A percentile compares a stretch with the other conserved stretches of the same genome.
These are phyloP conservation scores for Polytolypa hystricis DNA, from an alignment of 2,329 filamentous ascomycete species.

Conservation along the genomic window DNA sequence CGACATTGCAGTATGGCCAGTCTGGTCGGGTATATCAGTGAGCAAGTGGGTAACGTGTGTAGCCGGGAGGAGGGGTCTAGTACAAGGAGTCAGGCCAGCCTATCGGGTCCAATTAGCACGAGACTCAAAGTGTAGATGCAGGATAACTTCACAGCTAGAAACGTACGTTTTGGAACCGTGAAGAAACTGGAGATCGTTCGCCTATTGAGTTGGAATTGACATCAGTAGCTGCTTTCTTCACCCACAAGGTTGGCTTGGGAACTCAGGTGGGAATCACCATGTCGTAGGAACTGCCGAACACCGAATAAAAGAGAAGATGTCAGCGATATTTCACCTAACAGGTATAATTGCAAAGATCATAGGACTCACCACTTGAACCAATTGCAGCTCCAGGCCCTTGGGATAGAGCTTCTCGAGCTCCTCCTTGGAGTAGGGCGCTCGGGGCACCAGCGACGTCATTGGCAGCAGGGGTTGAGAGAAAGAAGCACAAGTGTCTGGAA, in stretches of 20 bases:
- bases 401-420: slow-evolving; percentile 80
- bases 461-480: background rate
- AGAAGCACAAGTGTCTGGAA: background rate
- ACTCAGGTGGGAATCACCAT: slow-evolving; percentile 38
- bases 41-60: slow-evolving; percentile 1
- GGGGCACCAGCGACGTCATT: slow-evolving; percentile 71
- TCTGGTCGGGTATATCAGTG: slow-evolving; percentile 27
- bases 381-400: slow-evolving; percentile 63
- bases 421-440: slow-evolving; percentile 64
- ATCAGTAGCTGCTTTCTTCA: no score
- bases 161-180: slow-evolving; percentile 69
- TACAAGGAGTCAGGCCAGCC: slow-evolving; percentile 42
- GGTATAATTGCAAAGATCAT: background rate
- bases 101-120: slow-evolving; percentile 20
- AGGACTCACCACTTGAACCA: slow-evolving; percentile 65
- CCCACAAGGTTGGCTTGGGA: background rate
- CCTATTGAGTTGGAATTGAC: slow-evolving; percentile 26
- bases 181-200: slow-evolving; percentile 71
- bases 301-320: slow-evolving; percentile 8
- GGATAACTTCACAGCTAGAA: background rate
- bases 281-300: slow-evolving; percentile 50
- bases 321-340: slow-evolving; percentile 2
- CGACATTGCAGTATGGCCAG: slow-evolving; percentile 86
- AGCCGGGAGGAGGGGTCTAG: slow-evolving; percentile 3
- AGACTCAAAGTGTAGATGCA: no score